Percentiles rank a stretch among this genome's conserved stretches.
Conservation (phyloP, 306 rosid genomes). For the Gillenia trifoliata region DNA sequence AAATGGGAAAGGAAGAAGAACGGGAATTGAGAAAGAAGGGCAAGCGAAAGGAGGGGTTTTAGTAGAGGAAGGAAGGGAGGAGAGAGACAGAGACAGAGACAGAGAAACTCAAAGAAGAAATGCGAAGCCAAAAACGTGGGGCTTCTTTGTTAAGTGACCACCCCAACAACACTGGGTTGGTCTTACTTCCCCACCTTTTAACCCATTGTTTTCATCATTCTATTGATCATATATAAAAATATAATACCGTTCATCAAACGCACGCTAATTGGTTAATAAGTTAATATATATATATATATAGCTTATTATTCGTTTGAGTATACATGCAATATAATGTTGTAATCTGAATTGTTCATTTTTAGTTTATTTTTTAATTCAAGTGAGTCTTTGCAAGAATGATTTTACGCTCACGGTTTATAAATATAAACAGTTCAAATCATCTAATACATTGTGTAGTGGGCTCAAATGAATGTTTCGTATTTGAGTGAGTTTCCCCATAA, state of each 20-base stretch:
- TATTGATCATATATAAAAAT: background rate
- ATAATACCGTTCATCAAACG: too few relatives aligned
- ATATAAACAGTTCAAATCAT: too few relatives aligned
- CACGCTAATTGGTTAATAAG: too few relatives aligned
- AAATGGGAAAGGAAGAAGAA: background rate
- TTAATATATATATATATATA: too few relatives aligned
- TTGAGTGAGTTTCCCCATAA: too few relatives aligned
- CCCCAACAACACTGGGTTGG: background rate
- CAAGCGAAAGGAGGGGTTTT: slow-evolving; percentile 19
- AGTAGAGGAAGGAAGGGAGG: background rate
- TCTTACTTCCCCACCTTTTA: background rate
- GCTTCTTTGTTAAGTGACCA: background rate
- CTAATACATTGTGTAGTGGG: background rate
- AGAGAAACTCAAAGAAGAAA: background rate
- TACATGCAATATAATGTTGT: too few relatives aligned
- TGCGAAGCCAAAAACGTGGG: background rate
- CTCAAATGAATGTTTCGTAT: background rate
- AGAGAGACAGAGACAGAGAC: background rate
- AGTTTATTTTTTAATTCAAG: too few relatives aligned
- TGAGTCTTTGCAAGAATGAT: too few relatives aligned
- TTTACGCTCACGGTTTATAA: too few relatives aligned
- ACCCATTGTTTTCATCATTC: background rate
- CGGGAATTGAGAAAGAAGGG: background rate
- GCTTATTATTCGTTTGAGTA: background rate
- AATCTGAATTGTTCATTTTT: too few relatives aligned